Evolutionary conservation across 306 rosid genomes (phyloP).

Genomic region (Cicer bijugum): DNA sequence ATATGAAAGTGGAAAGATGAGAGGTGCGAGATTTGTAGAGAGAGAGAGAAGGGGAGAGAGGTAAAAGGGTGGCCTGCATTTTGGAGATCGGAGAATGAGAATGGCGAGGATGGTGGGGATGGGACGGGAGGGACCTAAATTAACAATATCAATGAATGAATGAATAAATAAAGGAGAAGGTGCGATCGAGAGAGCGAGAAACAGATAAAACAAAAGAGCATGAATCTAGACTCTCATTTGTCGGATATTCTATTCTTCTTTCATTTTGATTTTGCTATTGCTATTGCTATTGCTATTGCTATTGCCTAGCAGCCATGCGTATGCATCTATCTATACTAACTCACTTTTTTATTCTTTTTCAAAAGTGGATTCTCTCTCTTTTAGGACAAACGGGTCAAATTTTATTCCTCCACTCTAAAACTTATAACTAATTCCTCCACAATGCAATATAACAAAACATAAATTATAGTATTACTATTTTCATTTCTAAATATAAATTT

Average conservation of each 20-base stretch:
- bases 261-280: background rate
- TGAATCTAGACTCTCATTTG: constrained; percentile 16
- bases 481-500: too few relatives aligned
- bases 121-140: background rate
- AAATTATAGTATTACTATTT: too few relatives aligned
- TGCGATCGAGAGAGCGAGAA: background rate
- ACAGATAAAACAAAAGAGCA: constrained; percentile 14
- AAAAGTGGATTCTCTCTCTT: background rate
- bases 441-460: too few relatives aligned
- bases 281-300: background rate
- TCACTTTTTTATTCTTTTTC: background rate
- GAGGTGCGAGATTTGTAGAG: constrained; percentile 33
- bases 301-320: background rate
- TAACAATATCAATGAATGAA: background rate
- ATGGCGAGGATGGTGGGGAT: background rate
- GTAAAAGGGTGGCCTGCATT: constrained; percentile 73
- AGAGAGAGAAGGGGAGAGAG: constrained; percentile 38
- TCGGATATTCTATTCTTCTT: background rate
- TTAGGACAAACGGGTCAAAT: background rate
- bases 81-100: constrained; percentile 32
- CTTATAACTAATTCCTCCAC: too few relatives aligned
- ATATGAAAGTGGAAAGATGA: constrained; percentile 39
- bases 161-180: background rate
- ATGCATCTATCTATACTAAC: background rate
- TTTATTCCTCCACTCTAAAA: background rate